Evolutionary conservation across 176 grass and related monocot species (phyloP), one percentile per base, ranked within the genome.

Genomic region (Zoysia japonica): DNA sequence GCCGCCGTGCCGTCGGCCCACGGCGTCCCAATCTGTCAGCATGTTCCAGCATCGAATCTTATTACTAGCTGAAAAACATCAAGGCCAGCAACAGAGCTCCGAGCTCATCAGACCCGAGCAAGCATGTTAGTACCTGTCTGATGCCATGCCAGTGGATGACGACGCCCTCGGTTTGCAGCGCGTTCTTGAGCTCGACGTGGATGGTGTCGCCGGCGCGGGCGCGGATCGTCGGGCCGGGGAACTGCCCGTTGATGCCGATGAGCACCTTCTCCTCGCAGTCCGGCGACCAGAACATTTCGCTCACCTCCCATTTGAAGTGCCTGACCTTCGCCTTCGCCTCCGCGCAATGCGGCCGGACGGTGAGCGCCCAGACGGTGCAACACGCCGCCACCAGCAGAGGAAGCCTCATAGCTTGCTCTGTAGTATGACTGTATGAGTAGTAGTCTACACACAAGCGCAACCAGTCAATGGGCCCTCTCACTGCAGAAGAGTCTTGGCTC

Each of bases 81-180:
- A 67, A 3, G 39, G 0, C 1, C 1, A 36, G 20, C 8, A 11
- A 40, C n/a, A 10, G 0, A 46, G 3, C 35, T 68, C 43, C 9
- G 17, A 70, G 45, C 36, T 66, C 15, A 41, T n/a, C 55, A 67
- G 59, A 28, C 15, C 16, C 57, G 11, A 47, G 38, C 56, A 61
- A 47, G 38, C 56, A 61, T 36, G 20, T 61, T 61, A 28, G 28
- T 28, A 61, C 59, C 59, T 61, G 59, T 61, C 59, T 61, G 76
- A 94, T 86, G 7, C 91, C 91, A 11, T 94, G 91, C 91, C 91
- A 94, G 55, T 94, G 91, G 75, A 94, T 94, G 53, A 94, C 91
- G 4, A 94, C 83, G 16, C 91, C 91, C 73, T 94, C 91, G 5
- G 91, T 94, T 17, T 74, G 88, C 8, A 94, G 80, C 3, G 53